Evolutionary conservation across 1,139 yeast genomes (phyloP).

Genomic region (Geotrichum histeridarum): DNA sequence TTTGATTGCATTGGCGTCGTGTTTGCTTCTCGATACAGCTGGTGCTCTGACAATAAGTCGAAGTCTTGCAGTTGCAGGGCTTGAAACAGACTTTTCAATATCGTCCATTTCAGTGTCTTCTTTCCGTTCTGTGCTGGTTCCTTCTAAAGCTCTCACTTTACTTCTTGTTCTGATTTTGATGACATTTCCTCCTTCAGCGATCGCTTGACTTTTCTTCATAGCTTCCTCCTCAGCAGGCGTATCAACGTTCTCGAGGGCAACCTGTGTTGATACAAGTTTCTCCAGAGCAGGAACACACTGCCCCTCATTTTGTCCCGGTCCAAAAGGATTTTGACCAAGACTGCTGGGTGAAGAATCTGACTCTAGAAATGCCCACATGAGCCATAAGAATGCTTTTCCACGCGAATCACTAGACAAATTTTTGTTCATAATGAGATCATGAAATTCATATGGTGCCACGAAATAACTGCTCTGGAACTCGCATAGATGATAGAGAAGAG

Average conservation of each 20-base stretch:
- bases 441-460: conserved; percentile 42
- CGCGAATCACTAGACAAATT: conserved; percentile 53
- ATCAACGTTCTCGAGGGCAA: conserved; percentile 55
- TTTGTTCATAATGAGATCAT: conserved; percentile 60
- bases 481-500: conserved; percentile 63
- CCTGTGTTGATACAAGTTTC: conserved; percentile 41
- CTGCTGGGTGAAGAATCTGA: conserved; percentile 55
- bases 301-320: conserved; percentile 36
- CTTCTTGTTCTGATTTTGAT: no score
- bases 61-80: conserved; percentile 6
- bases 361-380: conserved; percentile 48
- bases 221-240: conserved; percentile 61
- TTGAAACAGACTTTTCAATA: background rate
- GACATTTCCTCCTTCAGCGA: no score
- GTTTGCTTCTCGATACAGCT: background rate
- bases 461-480: conserved; percentile 44
- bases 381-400: conserved; percentile 75
- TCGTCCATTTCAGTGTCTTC: no score
- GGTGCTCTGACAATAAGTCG: conserved; percentile 8
- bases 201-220: no score
- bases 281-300: conserved; percentile 17
- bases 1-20: background rate
- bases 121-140: no score
- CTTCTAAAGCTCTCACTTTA: no score
- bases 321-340: conserved; percentile 61